phyloP scores from a whole-genome alignment of 208 protist genomes.

The Acanthamoeba castellanii region DNA sequence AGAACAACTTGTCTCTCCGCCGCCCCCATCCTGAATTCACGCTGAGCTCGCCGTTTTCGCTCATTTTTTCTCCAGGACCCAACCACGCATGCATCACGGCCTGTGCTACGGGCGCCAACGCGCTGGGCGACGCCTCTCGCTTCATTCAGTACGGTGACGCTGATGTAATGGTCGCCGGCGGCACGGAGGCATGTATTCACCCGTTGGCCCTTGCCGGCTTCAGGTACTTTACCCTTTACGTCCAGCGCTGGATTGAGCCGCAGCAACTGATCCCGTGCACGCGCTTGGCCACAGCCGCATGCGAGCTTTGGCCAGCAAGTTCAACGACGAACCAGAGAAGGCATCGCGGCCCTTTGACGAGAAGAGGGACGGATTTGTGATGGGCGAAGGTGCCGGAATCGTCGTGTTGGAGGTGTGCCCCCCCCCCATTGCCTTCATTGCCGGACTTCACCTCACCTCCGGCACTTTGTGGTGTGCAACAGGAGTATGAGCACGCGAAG shows the following conservation, averaged over 20 bases:
- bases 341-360: slow-evolving; percentile 96
- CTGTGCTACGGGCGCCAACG: slow-evolving; percentile 97
- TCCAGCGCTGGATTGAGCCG: background rate
- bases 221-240: background rate
- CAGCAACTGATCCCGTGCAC: background rate
- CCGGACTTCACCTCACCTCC: background rate
- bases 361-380: slow-evolving; percentile 95
- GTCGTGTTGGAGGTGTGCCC: slow-evolving; percentile 63
- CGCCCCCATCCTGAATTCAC: background rate
- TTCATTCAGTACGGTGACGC: slow-evolving; percentile 92
- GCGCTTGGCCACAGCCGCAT: slow-evolving; percentile 80
- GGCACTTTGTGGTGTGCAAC: slow-evolving; percentile 33
- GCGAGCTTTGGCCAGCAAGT: slow-evolving; percentile 94
- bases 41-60: background rate
- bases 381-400: slow-evolving; percentile 97
- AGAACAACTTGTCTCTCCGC: background rate
- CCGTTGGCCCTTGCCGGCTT: slow-evolving; percentile 96
- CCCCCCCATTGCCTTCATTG: background rate
- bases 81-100: slow-evolving; percentile 95
- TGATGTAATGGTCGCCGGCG: slow-evolving; percentile 92
- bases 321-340: slow-evolving; percentile 91
- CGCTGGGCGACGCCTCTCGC: slow-evolving; percentile 95
- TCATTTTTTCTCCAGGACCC: slow-evolving; percentile 88
- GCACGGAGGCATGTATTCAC: slow-evolving; percentile 95
- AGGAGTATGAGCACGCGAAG: slow-evolving; percentile 93